Base-by-base conservation (phyloP, 148 eudicot genomes). In the Silene uniflora region DNA sequence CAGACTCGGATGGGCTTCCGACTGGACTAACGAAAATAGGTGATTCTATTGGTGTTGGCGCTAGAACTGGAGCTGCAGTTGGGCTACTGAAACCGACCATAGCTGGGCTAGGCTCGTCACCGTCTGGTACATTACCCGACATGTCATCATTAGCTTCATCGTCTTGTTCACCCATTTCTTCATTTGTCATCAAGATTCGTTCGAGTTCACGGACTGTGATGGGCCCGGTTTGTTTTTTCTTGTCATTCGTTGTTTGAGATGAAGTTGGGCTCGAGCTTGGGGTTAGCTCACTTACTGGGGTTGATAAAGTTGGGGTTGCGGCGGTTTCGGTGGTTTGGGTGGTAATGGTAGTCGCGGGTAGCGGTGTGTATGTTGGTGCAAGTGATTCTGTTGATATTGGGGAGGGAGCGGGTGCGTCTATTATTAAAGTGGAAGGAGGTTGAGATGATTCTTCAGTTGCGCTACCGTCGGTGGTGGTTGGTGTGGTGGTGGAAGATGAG, bases 81-180 rank as follows among this genome's bases (percentile, higher is more conserved):
- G 76, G 79, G 63, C 72, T 49, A 7, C 49, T 65, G 13, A 35
- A 39, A 19, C 29, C 60, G 16, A 39, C 78, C 64, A 42, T 69
- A 23, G 82, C 82, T n/a, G 82, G 82, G 75, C 82, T 75, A 6
- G 82, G 82, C 73, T 80, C 83, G 32, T 80, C 79, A 22, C 79
- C 83, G 65, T 80, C 79, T 1, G 82, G 82, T 5, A 80, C 71
- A 69, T 80, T 80, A 35, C 78, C 78, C 7, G 82, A 80, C 82
- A 80, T 80, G 75, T 80, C 83, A 55, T 80, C 76, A 10, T 72
- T 80, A 22, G 16, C 32, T 19, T 23, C 27, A 3, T 68, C 73
- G 4, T 70, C 76, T 17, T 74, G 70, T 21, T 62, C 59, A 62
- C 67, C 67, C 42, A 62, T 69, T 21, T 75, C 78, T 6, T 69